These are phyloP conservation scores for Carex pumila DNA, from an alignment of 176 grass and related monocot genomes.

Conservation along the genomic window DNA sequence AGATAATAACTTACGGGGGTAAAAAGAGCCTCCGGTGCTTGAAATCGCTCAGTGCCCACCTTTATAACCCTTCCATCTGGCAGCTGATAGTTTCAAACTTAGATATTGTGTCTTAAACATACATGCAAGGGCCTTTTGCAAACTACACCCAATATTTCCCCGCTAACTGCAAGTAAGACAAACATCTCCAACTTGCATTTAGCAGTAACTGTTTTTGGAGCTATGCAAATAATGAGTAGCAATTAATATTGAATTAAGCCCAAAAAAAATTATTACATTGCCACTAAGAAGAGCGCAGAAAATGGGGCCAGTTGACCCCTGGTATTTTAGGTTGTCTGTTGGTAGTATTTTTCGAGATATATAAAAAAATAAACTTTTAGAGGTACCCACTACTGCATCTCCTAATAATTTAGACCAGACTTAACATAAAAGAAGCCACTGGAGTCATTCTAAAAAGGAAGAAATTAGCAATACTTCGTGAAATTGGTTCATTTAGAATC, in stretches of 20 bases:
- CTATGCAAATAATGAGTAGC: not conserved
- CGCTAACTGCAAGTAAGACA: not conserved
- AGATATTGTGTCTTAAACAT: not conserved
- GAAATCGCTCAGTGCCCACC: conserved; percentile 93
- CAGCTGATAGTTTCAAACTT: conserved; percentile 53
- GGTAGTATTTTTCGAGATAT: not conserved
- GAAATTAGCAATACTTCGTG: not conserved
- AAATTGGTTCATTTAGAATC: not conserved
- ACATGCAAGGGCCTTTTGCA: not conserved
- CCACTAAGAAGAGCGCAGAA: not conserved
- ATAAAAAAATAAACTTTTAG: not conserved
- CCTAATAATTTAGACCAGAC: not conserved
- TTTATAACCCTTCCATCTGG: conserved; percentile 99
- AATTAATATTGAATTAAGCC: not conserved
- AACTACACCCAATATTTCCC: not conserved
- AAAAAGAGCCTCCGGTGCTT: conserved; percentile 95
- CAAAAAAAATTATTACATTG: not conserved
- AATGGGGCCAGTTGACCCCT: not conserved
- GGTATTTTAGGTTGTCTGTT: not conserved
- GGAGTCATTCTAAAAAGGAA: not conserved
- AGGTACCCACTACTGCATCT: not conserved
- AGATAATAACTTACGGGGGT: conserved; percentile 50
- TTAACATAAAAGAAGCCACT: not conserved
- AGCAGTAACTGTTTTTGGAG: not conserved
- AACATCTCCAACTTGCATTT: not conserved